These are phyloP conservation scores for Raphanus sativus DNA, from an alignment of 345 rosid species.

Conservation along the genomic window DNA sequence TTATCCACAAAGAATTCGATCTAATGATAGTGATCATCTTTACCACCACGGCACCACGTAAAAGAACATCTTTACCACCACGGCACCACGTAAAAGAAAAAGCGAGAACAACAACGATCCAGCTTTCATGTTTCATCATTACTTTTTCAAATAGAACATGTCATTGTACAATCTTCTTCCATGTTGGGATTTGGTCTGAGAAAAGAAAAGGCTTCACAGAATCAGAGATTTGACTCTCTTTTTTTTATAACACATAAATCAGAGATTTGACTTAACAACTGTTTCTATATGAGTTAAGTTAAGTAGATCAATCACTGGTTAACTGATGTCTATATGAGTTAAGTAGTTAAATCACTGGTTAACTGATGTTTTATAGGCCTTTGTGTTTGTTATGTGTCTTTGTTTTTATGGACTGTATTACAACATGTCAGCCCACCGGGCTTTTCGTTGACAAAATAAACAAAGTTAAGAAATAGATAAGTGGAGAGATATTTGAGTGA, in stretches of 20 bases:
- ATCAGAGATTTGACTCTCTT: neutral
- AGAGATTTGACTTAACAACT: conserved; percentile 1
- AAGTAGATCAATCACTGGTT: conserved; percentile 46
- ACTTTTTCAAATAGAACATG: conserved; percentile 12
- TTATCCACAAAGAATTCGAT: conserved; percentile 2
- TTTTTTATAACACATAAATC: neutral
- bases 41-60: too few species aligned
- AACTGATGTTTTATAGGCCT: conserved; percentile 47
- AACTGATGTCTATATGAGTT: conserved; percentile 44
- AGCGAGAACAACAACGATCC: conserved; percentile 13
- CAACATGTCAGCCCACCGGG: too few species aligned
- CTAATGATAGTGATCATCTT: conserved; percentile 26
- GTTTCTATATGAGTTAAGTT: neutral
- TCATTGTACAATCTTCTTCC: conserved; percentile 2
- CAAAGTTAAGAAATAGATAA: neutral
- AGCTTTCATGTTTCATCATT: conserved; percentile 30
- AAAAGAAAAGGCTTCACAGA: neutral
- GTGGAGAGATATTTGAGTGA: neutral
- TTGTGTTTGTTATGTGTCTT: neutral
- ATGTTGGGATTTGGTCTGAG: conserved; percentile 19
- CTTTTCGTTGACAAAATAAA: neutral
- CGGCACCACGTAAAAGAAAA: conserved; percentile 7
- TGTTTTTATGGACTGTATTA: neutral
- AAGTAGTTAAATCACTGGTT: conserved; percentile 45
- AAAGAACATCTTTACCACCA: too few species aligned